Conservation (phyloP, 2,329 filamentous ascomycete species). For the Fusarium sp. region DNA sequence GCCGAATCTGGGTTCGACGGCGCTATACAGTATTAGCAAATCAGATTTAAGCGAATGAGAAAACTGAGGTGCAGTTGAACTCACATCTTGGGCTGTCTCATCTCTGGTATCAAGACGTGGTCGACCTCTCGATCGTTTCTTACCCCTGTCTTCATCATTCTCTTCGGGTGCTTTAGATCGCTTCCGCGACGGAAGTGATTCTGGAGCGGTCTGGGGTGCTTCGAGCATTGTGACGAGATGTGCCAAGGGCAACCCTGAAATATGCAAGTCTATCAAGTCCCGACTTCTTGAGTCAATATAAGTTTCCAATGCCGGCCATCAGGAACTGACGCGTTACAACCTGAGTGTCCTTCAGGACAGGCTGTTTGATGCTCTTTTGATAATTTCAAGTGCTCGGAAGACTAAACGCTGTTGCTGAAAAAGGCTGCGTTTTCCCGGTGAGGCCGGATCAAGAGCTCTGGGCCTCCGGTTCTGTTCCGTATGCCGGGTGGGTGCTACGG, state of each 20-base stretch:
- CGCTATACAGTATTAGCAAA: slow-evolving; percentile 62
- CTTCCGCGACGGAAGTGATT: slow-evolving; percentile 35
- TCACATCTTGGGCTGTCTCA: slow-evolving; percentile 81
- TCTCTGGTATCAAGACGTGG: slow-evolving; percentile 82
- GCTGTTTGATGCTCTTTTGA: background rate
- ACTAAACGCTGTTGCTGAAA: background rate
- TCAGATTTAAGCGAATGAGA: background rate
- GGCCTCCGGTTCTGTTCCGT: slow-evolving; percentile 19
- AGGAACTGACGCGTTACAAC: background rate
- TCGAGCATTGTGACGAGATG: slow-evolving; percentile 17
- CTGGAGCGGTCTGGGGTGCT: slow-evolving; percentile 1
- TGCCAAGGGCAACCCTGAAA: background rate
- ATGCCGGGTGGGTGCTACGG: slow-evolving; percentile 17
- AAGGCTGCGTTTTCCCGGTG: background rate
- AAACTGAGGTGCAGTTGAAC: slow-evolving; percentile 45
- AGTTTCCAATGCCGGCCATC: background rate
- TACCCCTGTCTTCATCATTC: slow-evolving; percentile 56
- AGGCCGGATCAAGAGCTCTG: slow-evolving; percentile 3
- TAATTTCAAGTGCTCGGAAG: background rate
- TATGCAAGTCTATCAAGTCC: background rate
- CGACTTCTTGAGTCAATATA: background rate
- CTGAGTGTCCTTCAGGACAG: background rate
- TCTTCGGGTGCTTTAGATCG: slow-evolving; percentile 41
- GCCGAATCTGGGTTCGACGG: slow-evolving; percentile 85
- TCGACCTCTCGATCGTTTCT: slow-evolving; percentile 75